Evolutionary conservation across 2,329 filamentous ascomycete genomes (phyloP).

Genomic region (Aspergillus aculeatus): DNA sequence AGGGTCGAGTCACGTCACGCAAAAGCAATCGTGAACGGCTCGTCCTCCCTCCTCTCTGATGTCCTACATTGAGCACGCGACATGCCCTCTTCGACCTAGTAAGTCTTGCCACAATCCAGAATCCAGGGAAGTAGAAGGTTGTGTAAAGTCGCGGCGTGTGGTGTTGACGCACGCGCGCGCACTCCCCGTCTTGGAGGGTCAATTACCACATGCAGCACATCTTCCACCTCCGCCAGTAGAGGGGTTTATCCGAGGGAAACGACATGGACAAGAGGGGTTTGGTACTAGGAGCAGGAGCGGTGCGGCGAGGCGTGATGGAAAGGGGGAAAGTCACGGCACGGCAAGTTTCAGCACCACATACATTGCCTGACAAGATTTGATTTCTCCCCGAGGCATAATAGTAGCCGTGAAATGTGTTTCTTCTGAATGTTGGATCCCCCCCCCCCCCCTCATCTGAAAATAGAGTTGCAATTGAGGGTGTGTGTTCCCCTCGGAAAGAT

Average conservation of each 20-base stretch:
- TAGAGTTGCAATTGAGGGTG: not conserved
- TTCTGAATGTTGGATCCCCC: not conserved
- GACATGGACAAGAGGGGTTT: not conserved
- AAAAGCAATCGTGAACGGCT: not conserved
- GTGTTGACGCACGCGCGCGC: not conserved
- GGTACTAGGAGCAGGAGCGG: not conserved
- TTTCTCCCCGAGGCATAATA: no score
- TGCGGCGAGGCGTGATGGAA: not conserved
- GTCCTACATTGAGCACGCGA: slow-evolving; percentile 11
- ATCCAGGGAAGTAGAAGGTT: not conserved
- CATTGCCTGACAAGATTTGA: no score
- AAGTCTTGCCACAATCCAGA: not conserved
- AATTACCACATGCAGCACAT: not conserved
- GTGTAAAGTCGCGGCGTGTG: not conserved
- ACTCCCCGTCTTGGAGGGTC: no score
- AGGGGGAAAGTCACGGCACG: not conserved
- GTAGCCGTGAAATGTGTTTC: not conserved
- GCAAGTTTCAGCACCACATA: no score
- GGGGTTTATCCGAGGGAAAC: not conserved
- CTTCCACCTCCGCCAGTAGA: not conserved
- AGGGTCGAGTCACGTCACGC: not conserved
- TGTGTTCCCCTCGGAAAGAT: slow-evolving; percentile 5
- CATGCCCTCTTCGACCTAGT: not conserved
- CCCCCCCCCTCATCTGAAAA: not conserved
- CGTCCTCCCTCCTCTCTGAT: not conserved